Conservation (phyloP, 306 rosid genomes). For the Rubus idaeus region DNA sequence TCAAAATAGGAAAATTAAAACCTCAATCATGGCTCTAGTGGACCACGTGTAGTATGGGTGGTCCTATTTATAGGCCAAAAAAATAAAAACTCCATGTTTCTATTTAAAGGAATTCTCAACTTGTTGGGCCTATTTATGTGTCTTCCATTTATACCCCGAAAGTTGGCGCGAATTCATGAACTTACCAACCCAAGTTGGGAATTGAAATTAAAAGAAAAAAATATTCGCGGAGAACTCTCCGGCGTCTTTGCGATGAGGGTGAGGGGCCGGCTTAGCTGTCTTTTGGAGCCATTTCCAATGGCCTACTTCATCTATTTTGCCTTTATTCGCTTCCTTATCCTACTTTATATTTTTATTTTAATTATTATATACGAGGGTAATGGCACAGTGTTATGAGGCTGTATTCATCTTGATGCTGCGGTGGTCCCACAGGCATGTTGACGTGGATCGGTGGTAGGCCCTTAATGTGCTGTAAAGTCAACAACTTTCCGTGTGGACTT, state of each 20-base stretch:
- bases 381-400: neutral
- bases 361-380: neutral
- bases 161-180: neutral
- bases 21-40: neutral
- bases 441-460: neutral
- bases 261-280: slow-evolving; percentile 48
- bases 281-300: slow-evolving; percentile 31
- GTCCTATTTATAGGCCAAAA: too few relatives aligned
- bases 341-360: neutral
- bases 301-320: slow-evolving; percentile 30
- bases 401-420: neutral
- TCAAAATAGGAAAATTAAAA: too few relatives aligned
- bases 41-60: neutral
- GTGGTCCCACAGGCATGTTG: neutral
- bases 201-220: neutral
- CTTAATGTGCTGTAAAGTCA: neutral
- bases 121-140: neutral
- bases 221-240: slow-evolving; percentile 16
- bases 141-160: neutral
- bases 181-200: neutral
- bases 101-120: neutral
- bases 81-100: neutral
- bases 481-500: slow-evolving; percentile 1
- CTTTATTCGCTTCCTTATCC: slow-evolving; percentile 18
- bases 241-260: slow-evolving; percentile 4